Conservation (phyloP, 768 basidiomycete species). For the Amanita muscaria region DNA sequence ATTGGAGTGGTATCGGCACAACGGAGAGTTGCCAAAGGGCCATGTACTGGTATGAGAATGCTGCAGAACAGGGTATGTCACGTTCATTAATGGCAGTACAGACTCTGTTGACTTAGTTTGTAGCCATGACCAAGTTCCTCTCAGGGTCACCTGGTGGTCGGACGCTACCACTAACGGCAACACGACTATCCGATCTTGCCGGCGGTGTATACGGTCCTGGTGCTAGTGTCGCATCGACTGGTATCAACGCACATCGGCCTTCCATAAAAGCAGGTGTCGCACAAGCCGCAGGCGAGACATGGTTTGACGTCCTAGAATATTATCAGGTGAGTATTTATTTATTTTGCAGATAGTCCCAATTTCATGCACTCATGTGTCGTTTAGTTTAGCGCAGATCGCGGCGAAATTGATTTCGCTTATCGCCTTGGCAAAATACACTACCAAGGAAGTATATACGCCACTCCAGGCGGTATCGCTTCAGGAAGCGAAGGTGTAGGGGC, state of each 20-base stretch:
- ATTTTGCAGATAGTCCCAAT: no score
- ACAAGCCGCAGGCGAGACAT: conserved; percentile 84
- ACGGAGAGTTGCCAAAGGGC: conserved; percentile 79
- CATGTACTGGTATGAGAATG: conserved; percentile 81
- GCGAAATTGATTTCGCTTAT: conserved; percentile 83
- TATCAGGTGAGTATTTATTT: conserved; percentile 49
- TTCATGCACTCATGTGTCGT: no score
- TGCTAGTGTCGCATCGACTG: conserved; percentile 88
- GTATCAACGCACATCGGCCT: conserved; percentile 57
- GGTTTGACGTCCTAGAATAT: conserved; percentile 89
- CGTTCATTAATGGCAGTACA: neutral
- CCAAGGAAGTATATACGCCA: conserved; percentile 84
- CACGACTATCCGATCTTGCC: conserved; percentile 77
- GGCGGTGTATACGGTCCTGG: conserved; percentile 96
- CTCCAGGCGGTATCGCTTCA: conserved; percentile 71
- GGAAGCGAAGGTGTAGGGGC: conserved; percentile 90
- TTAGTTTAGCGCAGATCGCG: conserved; percentile 92
- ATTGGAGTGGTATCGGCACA: conserved; percentile 94
- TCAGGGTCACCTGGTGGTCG: conserved; percentile 89
- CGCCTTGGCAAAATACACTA: conserved; percentile 95
- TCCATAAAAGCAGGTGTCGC: conserved; percentile 80
- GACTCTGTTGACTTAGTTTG: conserved; percentile 5
- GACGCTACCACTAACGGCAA: conserved; percentile 73
- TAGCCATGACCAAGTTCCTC: conserved; percentile 73
- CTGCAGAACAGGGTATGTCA: conserved; percentile 70